These are phyloP conservation scores for Coemansia sp. DNA, from an alignment of 192 early-diverging fungal species.

Conservation along the genomic window DNA sequence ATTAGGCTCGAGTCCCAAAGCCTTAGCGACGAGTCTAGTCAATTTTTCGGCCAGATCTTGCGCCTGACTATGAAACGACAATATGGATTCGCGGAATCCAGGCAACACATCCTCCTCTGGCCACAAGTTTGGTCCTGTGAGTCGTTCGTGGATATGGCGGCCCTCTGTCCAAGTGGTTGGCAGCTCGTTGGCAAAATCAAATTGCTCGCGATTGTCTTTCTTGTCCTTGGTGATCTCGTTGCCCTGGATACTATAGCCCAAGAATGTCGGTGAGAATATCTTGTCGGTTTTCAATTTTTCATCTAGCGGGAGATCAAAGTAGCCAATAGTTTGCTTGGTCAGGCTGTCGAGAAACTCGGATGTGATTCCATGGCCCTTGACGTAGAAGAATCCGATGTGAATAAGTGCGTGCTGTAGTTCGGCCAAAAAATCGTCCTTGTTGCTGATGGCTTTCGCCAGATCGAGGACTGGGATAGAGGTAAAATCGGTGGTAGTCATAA, in stretches of 20 bases:
- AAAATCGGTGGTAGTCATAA: conserved; percentile 16
- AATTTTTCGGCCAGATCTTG: conserved; percentile 52
- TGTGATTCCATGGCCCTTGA: conserved; percentile 56
- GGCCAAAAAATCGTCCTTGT: conserved; percentile 44
- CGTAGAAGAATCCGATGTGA: conserved; percentile 65
- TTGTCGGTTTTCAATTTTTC: conserved; percentile 63
- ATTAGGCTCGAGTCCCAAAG: conserved; percentile 44
- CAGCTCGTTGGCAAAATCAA: conserved; percentile 62
- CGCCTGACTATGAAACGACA: conserved; percentile 49
- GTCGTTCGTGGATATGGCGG: conserved; percentile 52
- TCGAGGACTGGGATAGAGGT: conserved; percentile 32
- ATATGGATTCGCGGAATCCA: conserved; percentile 46
- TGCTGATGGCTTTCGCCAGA: conserved; percentile 11
- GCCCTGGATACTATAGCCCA: conserved; percentile 60
- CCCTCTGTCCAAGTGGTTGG: conserved; percentile 18
- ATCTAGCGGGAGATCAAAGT: conserved; percentile 62
- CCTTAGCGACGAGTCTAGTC: conserved; percentile 56
- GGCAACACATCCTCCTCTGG: conserved; percentile 50
- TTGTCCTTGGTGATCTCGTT: conserved; percentile 60
- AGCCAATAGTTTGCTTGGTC: conserved; percentile 21
- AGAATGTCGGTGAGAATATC: conserved; percentile 62
- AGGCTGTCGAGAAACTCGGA: conserved; percentile 38
- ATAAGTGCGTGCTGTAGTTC: conserved; percentile 60
- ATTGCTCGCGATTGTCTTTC: conserved; percentile 59
- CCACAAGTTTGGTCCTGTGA: conserved; percentile 69